Base-by-base conservation (phyloP, 192 early-diverging fungal species). In the Fimicolochytrium jonesii region DNA sequence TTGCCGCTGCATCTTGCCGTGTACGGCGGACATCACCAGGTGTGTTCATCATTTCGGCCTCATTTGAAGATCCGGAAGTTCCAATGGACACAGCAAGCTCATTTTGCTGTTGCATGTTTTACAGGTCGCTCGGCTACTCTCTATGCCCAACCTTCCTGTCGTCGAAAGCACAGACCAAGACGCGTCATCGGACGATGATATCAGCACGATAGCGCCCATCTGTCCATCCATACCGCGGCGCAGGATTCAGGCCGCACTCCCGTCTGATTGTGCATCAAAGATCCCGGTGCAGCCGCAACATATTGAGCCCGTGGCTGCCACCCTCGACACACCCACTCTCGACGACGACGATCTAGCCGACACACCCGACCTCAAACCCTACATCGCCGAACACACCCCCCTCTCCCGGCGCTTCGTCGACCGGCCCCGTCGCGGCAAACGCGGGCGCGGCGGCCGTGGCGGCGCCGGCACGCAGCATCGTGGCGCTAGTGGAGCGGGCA, bases 341-440 rank as follows among this genome's bases (percentile, higher is more conserved):
- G 48, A 50, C 11, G 26, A 23, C 1, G 48, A 25, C 13, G n/a
- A 15, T 11, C 18, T 25, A 1, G 23, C 13, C 18, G 25, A 50
- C 0, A 26, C n/a, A 11, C 26, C n/a, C n/a, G n/a, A n/a, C n/a
- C n/a, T n/a, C n/a, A n/a, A n/a, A n/a, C n/a, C n/a, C n/a, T n/a
- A n/a, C n/a, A n/a, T n/a, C n/a, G n/a, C n/a, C n/a, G n/a, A n/a
- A n/a, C n/a, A n/a, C 53, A 1, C 31, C 1, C 7, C 15, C 53
- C 17, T 17, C 17, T 33, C 53, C 29, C 17, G 13, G 18, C 15
- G 53, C 22, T 64, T 64, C 25, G 49, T 36, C 23, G 62, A 64
- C n/a, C 50, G 62, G 6, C 62, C 62, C 26, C 62, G 62, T 6
- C 34, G 62, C 22, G 62, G 62, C 4, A 64, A 64, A 25, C 43